These are phyloP conservation scores for Telopea speciosissima DNA, from an alignment of 177 flowering plant genomes.

Conservation along the genomic window DNA sequence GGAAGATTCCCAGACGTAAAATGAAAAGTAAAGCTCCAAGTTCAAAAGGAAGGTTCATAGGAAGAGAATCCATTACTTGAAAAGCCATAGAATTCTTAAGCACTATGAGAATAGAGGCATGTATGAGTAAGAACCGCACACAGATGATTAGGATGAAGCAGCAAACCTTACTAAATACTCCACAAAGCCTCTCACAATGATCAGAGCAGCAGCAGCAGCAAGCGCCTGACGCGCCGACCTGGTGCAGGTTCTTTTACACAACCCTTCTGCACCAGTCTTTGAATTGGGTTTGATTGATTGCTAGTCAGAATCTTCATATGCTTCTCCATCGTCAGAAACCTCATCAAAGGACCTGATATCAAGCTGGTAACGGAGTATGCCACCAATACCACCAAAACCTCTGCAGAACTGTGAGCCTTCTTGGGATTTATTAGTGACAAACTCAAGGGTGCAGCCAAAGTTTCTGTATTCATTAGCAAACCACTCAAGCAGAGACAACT, in stretches of 20 bases:
- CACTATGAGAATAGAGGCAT: too few relatives aligned
- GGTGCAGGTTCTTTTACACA: not conserved
- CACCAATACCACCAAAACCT: slow-evolving; percentile 45
- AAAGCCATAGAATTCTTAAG: too few relatives aligned
- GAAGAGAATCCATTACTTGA: too few relatives aligned
- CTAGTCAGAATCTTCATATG: slow-evolving; percentile 35
- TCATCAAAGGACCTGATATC: slow-evolving; percentile 37
- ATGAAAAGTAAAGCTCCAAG: too few relatives aligned
- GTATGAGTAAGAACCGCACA: too few relatives aligned
- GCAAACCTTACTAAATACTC: too few relatives aligned
- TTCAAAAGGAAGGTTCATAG: too few relatives aligned
- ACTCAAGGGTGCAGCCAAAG: slow-evolving; percentile 22
- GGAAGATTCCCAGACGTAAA: too few relatives aligned
- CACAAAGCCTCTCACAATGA: too few relatives aligned
- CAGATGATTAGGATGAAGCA: too few relatives aligned
- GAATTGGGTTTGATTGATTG: slow-evolving; percentile 25
- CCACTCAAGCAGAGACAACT: slow-evolving; percentile 34
- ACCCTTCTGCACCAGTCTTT: slow-evolving; percentile 19
- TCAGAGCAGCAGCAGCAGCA: too few relatives aligned
- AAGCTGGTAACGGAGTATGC: slow-evolving; percentile 45
- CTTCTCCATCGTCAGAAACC: slow-evolving; percentile 28
- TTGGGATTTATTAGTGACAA: slow-evolving; percentile 26
- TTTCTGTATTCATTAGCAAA: slow-evolving; percentile 34
- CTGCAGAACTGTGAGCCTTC: slow-evolving; percentile 29
- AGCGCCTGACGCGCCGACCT: too few relatives aligned